These are phyloP conservation scores for Saccharomyces hybrid DNA, from an alignment of 1,139 yeast species.

Conservation along the genomic window DNA sequence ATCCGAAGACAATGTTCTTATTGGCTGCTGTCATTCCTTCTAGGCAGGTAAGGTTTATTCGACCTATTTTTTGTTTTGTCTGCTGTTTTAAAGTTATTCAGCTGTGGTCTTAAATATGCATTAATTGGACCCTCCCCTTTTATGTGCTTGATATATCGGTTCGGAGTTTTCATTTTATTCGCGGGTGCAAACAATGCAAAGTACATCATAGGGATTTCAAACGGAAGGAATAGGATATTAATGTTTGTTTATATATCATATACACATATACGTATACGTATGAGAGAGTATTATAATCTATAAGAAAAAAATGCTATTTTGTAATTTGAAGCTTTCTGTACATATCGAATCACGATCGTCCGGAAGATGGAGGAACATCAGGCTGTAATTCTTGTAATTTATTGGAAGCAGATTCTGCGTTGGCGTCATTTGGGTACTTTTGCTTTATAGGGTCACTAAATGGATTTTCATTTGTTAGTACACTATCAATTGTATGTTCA, in stretches of 20 bases:
- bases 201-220: not conserved
- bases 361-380: not conserved
- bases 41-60: not conserved
- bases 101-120: not conserved
- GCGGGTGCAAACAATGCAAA: not conserved
- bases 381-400: not conserved
- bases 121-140: not conserved
- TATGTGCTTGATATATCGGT: not conserved
- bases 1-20: not conserved
- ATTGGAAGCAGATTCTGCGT: not conserved
- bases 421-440: not conserved
- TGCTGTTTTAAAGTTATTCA: not conserved
- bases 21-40: not conserved
- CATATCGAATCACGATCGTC: not conserved
- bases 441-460: not conserved
- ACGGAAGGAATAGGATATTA: not conserved
- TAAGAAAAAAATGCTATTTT: not conserved
- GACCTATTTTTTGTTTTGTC: not conserved
- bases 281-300: constrained; percentile 1
- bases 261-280: not conserved
- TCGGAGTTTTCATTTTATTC: not conserved
- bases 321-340: not conserved
- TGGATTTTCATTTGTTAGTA: not conserved
- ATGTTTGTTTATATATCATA: not conserved
- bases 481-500: not conserved